Evolutionary conservation across 257 asterid genomes (phyloP), one percentile per base, ranked within the genome.

Genomic region (Nyctanthes arbortristis): DNA sequence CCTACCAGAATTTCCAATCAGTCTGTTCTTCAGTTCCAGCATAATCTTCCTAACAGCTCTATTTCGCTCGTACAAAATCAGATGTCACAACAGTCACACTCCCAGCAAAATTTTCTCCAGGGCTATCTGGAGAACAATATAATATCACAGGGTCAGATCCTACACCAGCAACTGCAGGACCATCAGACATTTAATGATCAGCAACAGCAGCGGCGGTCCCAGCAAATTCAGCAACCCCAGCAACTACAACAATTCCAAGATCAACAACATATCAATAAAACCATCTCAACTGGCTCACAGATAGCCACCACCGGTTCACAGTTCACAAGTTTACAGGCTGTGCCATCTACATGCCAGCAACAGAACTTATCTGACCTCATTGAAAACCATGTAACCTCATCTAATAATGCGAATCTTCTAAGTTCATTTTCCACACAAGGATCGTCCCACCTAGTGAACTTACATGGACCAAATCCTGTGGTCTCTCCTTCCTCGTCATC

Each of bases 71-170:
- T 87, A 33, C 96, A 80, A 78, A 90, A 79, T 71, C 97, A 80
- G 64, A 72, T 85, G 78, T 72, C 84, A 78, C 98, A 84, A 71
- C 91, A 82, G 66, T 68, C 87, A 52, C 85, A 79, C 69, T 69
- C 93, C 67, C 96, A 82, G 35, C 87, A 72, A 22, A 85, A 77
- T 77, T 79, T 81, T 72, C 69, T 84, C 66, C 96, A 82, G 29
- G 75, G 84, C 83, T 76, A 87, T 75, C 75, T 84, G 10, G 97
- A 88, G 49, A 82, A 79, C 74, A 85, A 67, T 40, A 80, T 60
- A 30, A 40, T 85, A 64, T 82, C 95, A 67, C 97, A 88, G 74
- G 92, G 95, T 52, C 97, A 85, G 79, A 75, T 93, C 35, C 78
- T 90, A 79, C 97, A 89, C 72, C 94, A 90, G 61, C 91, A 82